Evolutionary conservation across 257 asterid genomes (phyloP).

Genomic region (Nicotiana noctiflora): DNA sequence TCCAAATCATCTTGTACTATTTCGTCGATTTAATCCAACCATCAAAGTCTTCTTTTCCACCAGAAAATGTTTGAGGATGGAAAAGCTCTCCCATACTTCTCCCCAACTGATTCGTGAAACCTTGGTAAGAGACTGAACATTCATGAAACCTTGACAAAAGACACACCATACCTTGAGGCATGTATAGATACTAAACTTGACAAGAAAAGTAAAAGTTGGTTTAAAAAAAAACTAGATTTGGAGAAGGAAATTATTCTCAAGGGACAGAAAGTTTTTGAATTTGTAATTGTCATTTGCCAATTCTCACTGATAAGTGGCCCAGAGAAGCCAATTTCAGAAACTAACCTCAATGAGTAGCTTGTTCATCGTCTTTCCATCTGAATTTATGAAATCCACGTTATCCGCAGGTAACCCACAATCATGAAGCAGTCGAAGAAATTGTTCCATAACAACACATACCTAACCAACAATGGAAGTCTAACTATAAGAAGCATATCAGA

Average conservation of each 20-base stretch:
- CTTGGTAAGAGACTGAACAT: neutral
- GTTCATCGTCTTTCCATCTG: slow-evolving; percentile 88
- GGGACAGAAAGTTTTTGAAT: neutral
- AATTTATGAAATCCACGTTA: slow-evolving; percentile 87
- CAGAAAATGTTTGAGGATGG: neutral
- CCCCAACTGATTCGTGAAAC: neutral
- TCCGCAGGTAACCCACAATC: slow-evolving; percentile 76
- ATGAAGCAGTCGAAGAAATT: slow-evolving; percentile 88
- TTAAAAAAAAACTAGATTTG: neutral
- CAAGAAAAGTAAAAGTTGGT: too few species aligned
- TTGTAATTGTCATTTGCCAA: neutral
- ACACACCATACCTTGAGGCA: neutral
- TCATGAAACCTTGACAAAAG: neutral
- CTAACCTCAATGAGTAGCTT: slow-evolving; percentile 78
- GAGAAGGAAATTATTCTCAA: neutral
- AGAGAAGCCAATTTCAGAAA: slow-evolving; percentile 5
- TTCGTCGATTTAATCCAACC: neutral
- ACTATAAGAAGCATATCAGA: neutral
- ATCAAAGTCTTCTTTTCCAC: neutral
- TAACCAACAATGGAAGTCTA: slow-evolving; percentile 14
- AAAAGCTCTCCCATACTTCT: neutral
- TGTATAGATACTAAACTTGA: neutral
- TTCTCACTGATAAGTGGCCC: neutral
- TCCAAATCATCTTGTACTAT: neutral
- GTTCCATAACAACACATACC: slow-evolving; percentile 93